Conservation (phyloP, 805 yeast species). For the Wickerhamomyces chambardii region DNA sequence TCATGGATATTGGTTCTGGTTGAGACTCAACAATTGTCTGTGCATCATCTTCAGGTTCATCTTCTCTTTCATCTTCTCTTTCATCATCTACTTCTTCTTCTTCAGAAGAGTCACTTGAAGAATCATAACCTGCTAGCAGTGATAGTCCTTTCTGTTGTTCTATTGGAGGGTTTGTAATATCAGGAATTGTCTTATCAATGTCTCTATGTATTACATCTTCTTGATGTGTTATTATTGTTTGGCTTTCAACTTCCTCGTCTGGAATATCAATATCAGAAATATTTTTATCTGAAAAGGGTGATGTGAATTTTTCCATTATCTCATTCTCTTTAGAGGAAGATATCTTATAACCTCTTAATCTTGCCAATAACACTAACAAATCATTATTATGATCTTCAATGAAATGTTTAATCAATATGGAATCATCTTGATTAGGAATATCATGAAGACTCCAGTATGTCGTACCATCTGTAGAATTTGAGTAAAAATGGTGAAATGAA, state of each 20-base stretch:
- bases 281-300: too few species aligned
- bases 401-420: too few species aligned
- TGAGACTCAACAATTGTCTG: too few species aligned
- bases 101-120: constrained; percentile 12
- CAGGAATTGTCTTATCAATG: too few species aligned
- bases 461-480: constrained; percentile 18
- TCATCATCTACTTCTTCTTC: constrained; percentile 1
- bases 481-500: constrained; percentile 32
- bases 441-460: constrained; percentile 29
- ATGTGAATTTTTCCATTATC: too few species aligned
- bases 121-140: constrained; percentile 7
- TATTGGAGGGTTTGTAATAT: too few species aligned
- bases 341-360: constrained; percentile 25
- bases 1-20: too few species aligned
- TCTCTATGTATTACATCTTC: too few species aligned
- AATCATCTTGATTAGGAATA: constrained; percentile 5
- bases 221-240: too few species aligned
- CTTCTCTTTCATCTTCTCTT: not conserved
- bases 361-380: constrained; percentile 24
- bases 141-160: not conserved
- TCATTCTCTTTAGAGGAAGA: too few species aligned
- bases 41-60: not conserved
- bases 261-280: not conserved
- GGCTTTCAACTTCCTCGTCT: too few species aligned
- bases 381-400: constrained; percentile 6